phyloP scores from a whole-genome alignment of 1,139 yeast species.

The Pichia sp. region DNA sequence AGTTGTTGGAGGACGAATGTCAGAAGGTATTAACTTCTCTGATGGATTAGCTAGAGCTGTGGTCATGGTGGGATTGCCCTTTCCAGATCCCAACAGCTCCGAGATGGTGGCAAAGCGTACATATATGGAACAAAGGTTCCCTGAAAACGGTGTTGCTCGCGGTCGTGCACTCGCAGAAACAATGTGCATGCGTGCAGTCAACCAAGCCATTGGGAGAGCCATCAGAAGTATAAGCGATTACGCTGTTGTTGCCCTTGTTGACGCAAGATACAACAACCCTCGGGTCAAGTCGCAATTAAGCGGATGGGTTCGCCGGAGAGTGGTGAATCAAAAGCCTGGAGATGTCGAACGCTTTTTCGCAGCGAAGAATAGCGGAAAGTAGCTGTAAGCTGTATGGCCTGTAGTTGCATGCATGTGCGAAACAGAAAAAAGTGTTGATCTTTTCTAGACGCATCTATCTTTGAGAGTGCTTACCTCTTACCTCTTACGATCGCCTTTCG shows the following conservation, averaged over 20 bases:
- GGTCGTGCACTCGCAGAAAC: too few species aligned
- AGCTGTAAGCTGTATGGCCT: too few species aligned
- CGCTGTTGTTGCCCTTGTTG: constrained; percentile 67
- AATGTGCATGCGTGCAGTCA: constrained; percentile 89
- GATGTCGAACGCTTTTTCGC: too few species aligned
- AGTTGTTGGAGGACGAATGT: constrained; percentile 89
- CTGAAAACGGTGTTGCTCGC: background rate
- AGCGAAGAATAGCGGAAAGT: too few species aligned
- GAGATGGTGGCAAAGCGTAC: constrained; percentile 70
- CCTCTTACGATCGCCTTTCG: too few species aligned
- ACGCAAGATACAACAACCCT: constrained; percentile 43
- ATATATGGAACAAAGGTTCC: constrained; percentile 37
- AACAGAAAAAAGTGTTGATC: too few species aligned
- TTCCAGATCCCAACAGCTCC: constrained; percentile 78
- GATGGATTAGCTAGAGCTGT: constrained; percentile 85
- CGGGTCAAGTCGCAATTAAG: constrained; percentile 61
- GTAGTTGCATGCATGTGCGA: too few species aligned
- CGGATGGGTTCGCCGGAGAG: constrained; percentile 77
- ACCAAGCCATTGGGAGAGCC: constrained; percentile 91
- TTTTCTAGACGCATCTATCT: too few species aligned
- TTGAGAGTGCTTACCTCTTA: too few species aligned
- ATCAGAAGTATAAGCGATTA: constrained; percentile 81
- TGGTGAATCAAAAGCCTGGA: too few species aligned
- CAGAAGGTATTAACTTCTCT: constrained; percentile 91
- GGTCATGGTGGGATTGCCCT: constrained; percentile 84